Conservation (phyloP, 345 rosid species). For the Nasturtium officinale region DNA sequence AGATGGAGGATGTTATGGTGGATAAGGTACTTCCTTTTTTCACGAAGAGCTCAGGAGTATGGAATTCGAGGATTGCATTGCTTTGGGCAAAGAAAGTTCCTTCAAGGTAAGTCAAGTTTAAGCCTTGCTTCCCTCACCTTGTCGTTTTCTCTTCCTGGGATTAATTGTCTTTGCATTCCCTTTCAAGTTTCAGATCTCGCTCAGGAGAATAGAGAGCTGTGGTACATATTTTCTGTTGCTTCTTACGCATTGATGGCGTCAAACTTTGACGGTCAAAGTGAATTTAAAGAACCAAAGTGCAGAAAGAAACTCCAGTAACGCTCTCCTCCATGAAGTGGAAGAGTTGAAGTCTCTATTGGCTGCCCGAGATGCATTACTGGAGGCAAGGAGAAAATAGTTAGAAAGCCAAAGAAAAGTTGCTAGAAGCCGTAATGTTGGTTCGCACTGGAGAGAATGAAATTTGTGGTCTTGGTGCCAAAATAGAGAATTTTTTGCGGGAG, state of each 20-base stretch:
- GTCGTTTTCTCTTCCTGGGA: neutral
- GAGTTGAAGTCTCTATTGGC: slow-evolving; percentile 9
- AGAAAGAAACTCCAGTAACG: neutral
- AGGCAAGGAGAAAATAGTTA: neutral
- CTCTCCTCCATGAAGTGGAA: neutral
- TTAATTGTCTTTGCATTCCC: neutral
- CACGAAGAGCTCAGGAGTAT: neutral
- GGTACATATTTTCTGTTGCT: neutral
- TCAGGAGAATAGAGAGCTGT: slow-evolving; percentile 1
- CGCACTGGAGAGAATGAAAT: neutral
- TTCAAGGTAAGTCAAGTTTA: neutral
- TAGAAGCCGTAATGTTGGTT: neutral
- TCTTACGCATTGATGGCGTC: neutral
- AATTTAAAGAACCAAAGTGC: neutral
- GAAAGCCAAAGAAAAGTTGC: neutral
- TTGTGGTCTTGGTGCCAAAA: no score
- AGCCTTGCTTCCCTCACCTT: neutral
- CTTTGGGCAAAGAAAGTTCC: neutral
- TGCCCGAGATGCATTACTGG: neutral
- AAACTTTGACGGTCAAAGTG: no score
- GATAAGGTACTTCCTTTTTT: no score
- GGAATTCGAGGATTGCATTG: neutral
- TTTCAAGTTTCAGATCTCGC: neutral
- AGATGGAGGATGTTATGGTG: no score
- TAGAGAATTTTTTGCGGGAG: no score